Evolutionary conservation across 345 rosid species (phyloP).

Genomic region (Bruguiera sexangula): DNA sequence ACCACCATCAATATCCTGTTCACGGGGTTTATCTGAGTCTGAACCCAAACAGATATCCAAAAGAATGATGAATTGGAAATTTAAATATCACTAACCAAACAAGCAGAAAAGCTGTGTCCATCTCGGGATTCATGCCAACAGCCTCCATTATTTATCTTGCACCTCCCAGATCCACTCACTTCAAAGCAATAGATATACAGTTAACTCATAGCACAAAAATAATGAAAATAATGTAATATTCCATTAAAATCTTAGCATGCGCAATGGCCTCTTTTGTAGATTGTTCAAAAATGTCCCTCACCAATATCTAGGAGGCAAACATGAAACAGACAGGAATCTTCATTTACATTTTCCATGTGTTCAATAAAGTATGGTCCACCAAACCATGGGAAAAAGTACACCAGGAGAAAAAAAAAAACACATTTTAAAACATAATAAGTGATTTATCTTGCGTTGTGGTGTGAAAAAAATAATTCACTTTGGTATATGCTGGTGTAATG

Average conservation of each 20-base stretch:
- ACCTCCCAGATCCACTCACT: conserved; percentile 68
- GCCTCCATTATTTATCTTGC: conserved; percentile 68
- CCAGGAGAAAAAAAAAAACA: too few relatives aligned
- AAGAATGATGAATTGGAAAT: conserved; percentile 2
- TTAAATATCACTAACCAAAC: conserved; percentile 53
- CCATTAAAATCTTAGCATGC: too few relatives aligned
- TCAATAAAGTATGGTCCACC: background rate
- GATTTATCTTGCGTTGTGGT: too few relatives aligned
- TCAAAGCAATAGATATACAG: conserved; percentile 14
- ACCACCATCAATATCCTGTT: conserved; percentile 63
- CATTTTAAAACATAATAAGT: too few relatives aligned
- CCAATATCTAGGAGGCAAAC: background rate
- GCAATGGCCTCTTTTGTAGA: background rate
- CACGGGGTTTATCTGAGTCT: conserved; percentile 20
- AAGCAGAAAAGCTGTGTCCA: conserved; percentile 61
- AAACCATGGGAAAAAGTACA: background rate
- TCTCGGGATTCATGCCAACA: conserved; percentile 61
- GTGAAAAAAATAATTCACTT: too few relatives aligned
- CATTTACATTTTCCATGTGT: background rate
- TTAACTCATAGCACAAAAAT: background rate
- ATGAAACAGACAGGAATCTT: background rate
- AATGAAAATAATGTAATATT: too few relatives aligned
- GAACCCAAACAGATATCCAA: background rate
- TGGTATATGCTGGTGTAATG: too few relatives aligned
- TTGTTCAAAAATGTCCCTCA: background rate